Conservation (phyloP, 495 filamentous ascomycete genomes). For the Penicillium simplicissimum region DNA sequence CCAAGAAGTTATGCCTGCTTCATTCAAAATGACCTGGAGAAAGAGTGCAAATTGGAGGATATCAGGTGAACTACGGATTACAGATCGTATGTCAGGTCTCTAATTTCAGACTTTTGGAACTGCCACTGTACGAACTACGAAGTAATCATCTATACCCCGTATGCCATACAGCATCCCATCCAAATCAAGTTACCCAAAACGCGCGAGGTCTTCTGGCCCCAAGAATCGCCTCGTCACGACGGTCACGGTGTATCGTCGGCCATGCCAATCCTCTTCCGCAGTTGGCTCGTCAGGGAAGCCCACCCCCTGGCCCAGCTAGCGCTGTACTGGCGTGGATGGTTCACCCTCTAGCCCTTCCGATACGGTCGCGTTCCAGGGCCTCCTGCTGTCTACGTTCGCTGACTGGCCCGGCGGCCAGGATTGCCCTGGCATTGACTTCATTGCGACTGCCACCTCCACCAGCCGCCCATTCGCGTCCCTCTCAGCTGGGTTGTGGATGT, state of each 20-base stretch:
- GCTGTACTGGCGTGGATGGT: slow-evolving; percentile 24
- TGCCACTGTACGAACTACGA: background rate
- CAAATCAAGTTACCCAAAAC: slow-evolving; percentile 1
- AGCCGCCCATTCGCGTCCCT: slow-evolving; percentile 15
- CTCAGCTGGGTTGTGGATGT: slow-evolving; percentile 22
- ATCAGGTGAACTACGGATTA: no score
- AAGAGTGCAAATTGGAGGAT: no score
- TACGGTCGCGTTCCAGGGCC: slow-evolving; percentile 37
- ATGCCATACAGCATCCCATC: background rate
- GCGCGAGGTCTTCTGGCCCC: slow-evolving; percentile 4
- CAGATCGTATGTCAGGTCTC: no score
- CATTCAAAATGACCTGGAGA: no score
- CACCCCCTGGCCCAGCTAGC: slow-evolving; percentile 26
- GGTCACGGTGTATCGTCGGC: slow-evolving; percentile 17
- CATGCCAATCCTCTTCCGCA: slow-evolving; percentile 16
- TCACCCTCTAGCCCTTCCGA: slow-evolving; percentile 21
- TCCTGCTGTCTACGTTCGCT: slow-evolving; percentile 17
- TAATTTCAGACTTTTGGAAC: no score
- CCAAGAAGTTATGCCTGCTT: no score
- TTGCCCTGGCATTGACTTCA: slow-evolving; percentile 33
- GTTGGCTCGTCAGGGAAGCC: slow-evolving; percentile 25
- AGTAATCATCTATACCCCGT: background rate
- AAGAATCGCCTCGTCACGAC: slow-evolving; percentile 24
- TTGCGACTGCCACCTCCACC: slow-evolving; percentile 13
- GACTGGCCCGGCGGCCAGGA: slow-evolving; percentile 32